Base-by-base conservation (phyloP, 2,329 filamentous ascomycete genomes). In the Colletotrichum sp. region DNA sequence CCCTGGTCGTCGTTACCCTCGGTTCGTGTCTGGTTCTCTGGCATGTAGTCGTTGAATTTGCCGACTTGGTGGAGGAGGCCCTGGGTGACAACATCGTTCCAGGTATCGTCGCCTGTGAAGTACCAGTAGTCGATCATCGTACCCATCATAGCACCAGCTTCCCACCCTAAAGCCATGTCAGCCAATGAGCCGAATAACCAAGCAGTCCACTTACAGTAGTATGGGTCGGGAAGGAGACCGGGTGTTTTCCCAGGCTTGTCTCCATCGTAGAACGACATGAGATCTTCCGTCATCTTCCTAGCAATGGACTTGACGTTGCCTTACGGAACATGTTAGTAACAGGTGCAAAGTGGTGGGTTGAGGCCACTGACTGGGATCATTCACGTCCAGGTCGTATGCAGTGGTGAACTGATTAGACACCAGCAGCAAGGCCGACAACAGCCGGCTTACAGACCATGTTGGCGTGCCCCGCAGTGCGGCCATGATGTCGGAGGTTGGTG, bases 111-210 rank as follows among this genome's bases (percentile, higher is more conserved):
- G 24, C 92, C 93, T 0, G 95, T 96, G 82, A 95, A 95, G 82
- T 93, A 94, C 94, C 95, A 98, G 83, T 97, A 97, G 80, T 97
- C 94, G 69, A 98, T 88, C 77, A 97, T 86, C 4, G 93, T 88
- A 26, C 91, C 91, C 84, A 93, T 89, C 87, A 96, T 92, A 72
- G 94, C 94, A 68, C 94, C 94, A 13, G 89, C 93, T 85, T 94
- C 93, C 95, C 92, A 96, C 90, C 90, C 89, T 91, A 72, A 12
- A 71, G 63, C 18, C 5, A 57, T 55, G 28, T 71, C 52, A 70
- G 71, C 63, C 21, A 28, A 24, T 8, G 28, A 30, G 5, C 60
- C n/a, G 4, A 36, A 16, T 12, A n/a, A 26, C 13, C 9, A 39
- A 26, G 9, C 8, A 24, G 24, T 49, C 6, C 39, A 82, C 88